phyloP scores from a whole-genome alignment of 257 asterid species.

The Solanum habrochaites region DNA sequence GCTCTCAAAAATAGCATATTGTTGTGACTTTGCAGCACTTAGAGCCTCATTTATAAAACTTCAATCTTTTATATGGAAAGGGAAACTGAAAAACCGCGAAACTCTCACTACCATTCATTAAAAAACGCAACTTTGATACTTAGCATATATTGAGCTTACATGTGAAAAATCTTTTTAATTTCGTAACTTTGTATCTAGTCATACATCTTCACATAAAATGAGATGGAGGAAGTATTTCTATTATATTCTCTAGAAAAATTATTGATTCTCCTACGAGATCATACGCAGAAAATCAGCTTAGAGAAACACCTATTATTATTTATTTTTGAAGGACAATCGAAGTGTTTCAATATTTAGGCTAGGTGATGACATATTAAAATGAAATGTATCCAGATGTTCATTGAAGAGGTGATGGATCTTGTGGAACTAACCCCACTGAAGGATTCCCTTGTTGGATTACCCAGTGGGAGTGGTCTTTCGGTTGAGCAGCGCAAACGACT shows the following conservation, averaged over 20 bases:
- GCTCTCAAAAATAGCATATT: background rate
- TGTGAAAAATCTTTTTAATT: background rate
- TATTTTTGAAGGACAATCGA: background rate
- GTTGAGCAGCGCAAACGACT: slow-evolving; percentile 9
- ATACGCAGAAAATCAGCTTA: background rate
- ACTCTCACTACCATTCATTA: background rate
- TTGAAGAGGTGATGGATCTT: slow-evolving; percentile 1
- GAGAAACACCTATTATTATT: background rate
- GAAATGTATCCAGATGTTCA: background rate
- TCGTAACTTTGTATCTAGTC: background rate
- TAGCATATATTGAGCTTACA: background rate
- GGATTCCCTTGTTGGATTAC: slow-evolving; percentile 4
- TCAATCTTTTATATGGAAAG: background rate
- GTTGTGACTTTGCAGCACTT: background rate
- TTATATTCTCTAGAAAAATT: background rate
- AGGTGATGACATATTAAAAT: background rate
- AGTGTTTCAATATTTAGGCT: background rate
- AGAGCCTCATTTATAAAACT: background rate
- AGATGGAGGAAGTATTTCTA: background rate
- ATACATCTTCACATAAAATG: background rate
- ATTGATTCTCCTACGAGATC: background rate
- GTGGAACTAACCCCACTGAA: background rate
- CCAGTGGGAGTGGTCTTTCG: background rate
- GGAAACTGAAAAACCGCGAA: background rate
- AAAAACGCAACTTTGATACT: background rate